phyloP scores from a whole-genome alignment of 2,329 filamentous ascomycete genomes.

The Epichloe festucae region DNA sequence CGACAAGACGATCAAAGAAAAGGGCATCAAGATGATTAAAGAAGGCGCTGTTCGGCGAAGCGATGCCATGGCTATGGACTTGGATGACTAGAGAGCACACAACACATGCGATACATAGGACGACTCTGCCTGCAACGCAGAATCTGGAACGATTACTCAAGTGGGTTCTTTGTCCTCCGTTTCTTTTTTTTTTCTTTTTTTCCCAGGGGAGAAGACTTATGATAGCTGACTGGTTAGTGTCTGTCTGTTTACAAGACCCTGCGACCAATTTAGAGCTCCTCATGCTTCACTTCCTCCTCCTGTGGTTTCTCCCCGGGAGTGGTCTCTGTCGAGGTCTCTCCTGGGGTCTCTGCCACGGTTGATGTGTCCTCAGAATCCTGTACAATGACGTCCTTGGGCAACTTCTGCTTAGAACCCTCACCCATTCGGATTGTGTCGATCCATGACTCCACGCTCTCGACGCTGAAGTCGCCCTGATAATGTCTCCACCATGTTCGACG shows the following conservation, averaged over 20 bases:
- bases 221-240: background rate
- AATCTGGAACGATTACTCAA: background rate
- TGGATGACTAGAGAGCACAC: constrained; percentile 22
- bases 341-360: background rate
- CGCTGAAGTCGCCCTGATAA: constrained; percentile 49
- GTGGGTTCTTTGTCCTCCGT: background rate
- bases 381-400: constrained; percentile 45
- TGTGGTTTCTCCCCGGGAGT: constrained; percentile 14
- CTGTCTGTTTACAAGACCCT: background rate
- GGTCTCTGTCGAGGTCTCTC: constrained; percentile 11
- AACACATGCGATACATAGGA: background rate
- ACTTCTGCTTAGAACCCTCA: constrained; percentile 66
- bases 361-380: constrained; percentile 22
- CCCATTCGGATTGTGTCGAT: constrained; percentile 85
- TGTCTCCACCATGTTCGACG: constrained; percentile 78
- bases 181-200: background rate
- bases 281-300: constrained; percentile 25
- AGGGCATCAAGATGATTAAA: constrained; percentile 50
- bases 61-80: constrained; percentile 35
- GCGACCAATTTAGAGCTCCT: constrained; percentile 30
- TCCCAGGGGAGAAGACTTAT: background rate
- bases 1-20: constrained; percentile 64
- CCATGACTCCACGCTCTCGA: constrained; percentile 63
- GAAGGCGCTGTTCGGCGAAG: constrained; percentile 39
- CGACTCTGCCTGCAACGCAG: background rate